Evolutionary conservation across 495 filamentous ascomycete genomes (phyloP), one percentile per base, ranked within the genome.

Genomic region (Penicillium dipodomyicola): DNA sequence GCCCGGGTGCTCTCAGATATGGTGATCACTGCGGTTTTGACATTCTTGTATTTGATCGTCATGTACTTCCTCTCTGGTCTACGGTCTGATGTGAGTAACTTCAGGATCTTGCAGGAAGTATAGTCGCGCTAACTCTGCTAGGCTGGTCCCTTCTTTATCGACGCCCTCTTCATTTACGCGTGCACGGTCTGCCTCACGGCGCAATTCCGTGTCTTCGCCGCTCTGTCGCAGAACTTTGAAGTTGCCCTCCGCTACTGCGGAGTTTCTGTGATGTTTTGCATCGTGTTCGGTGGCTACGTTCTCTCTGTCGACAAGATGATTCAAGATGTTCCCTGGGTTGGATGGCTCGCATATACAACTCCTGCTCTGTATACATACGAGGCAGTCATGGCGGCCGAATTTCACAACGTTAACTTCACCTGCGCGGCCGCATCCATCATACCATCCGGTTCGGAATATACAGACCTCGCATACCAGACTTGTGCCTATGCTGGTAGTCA

Each of bases 331-430:
- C 70, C 72, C 4, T 74, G 72, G 72, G 70, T 74, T 23, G 72
- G 69, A 43, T 74, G 72, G 72, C 59, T 74, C 35, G 69, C 71
- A 9, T 77, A 72, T 63, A 78, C 88, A 56, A 87, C 90, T 47
- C 89, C 89, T 0, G 71, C 91, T 5, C 68, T 82, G 10, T 94
- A 90, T 61, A 80, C 81, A 1, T 91, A 88, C 57, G 89, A 87
- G 63, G 77, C 77, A 0, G 66, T 85, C 37, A 76, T 88, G 74
- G 66, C 79, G 3, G 87, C 87, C 58, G 77, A 80, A 37, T 79
- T 80, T 29, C 71, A 77, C 43, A 70, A 73, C 52, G 47, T 72
- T 11, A 67, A 74, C 2, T 76, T 80, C 45, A 55, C 65, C 27
- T 80, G 77, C 56, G 76, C 82, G 1, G 72, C 79, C 12, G 73